Percentiles rank a stretch among this genome's conserved stretches.
Evolutionary conservation across 2,329 filamentous ascomycete species (phyloP).

Genomic region (Tolypocladium amazonense): DNA sequence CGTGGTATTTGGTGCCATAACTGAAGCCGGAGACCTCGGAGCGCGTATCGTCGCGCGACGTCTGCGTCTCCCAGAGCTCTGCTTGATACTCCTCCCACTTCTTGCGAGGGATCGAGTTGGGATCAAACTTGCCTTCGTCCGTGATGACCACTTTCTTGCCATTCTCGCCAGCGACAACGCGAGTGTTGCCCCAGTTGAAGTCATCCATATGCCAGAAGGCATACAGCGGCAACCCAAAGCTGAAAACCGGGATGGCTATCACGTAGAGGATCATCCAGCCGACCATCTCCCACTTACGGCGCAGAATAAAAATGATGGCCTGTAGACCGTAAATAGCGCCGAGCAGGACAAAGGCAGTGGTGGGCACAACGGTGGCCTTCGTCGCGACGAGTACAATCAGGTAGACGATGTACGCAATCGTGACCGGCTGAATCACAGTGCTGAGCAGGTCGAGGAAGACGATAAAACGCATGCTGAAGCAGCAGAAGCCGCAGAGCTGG

Average conservation of each 20-base stretch:
- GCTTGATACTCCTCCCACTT: constrained; percentile 99
- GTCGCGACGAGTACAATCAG: constrained; percentile 64
- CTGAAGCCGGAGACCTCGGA: constrained; percentile 91
- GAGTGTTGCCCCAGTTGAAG: constrained; percentile 98
- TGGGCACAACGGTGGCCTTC: constrained; percentile 56
- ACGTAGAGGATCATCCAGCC: constrained; percentile 99
- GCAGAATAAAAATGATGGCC: constrained; percentile 90
- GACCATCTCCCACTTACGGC: constrained; percentile 98
- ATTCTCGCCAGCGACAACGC: constrained; percentile 88
- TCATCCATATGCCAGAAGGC: constrained; percentile 99
- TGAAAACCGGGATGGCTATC: constrained; percentile 81
- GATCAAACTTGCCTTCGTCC: constrained; percentile 97
- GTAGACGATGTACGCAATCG: constrained; percentile 80
- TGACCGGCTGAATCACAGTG: constrained; percentile 86
- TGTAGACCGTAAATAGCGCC: constrained; percentile 96
- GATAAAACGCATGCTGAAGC: constrained; percentile 98
- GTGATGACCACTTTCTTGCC: constrained; percentile 88
- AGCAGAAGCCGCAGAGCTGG: constrained; percentile 98
- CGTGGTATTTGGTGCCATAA: constrained; percentile 77
- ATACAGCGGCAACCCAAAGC: constrained; percentile 81
- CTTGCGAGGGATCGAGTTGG: constrained; percentile 85
- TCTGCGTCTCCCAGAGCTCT: constrained; percentile 94
- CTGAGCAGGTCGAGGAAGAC: constrained; percentile 90
- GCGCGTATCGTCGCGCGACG: constrained; percentile 64
- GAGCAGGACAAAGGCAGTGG: constrained; percentile 82